Percentiles rank a stretch among this genome's conserved stretches.
Evolutionary conservation across 2,329 filamentous ascomycete species (phyloP).

Genomic region (Talaromyces albobiverticillius): DNA sequence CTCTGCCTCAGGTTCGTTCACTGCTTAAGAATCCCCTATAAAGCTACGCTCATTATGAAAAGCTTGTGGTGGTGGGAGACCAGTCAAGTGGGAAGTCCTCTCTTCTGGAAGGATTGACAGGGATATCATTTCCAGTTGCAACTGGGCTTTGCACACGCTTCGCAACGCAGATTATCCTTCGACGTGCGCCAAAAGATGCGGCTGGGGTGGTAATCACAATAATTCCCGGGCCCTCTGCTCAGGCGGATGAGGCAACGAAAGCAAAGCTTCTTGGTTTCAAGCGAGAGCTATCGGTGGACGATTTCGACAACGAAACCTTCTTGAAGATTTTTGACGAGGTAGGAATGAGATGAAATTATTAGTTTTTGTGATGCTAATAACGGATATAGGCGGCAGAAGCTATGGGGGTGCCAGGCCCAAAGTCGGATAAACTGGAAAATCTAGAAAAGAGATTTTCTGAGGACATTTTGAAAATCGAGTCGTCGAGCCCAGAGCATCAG

Average conservation of each 20-base stretch:
- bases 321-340: slow-evolving; percentile 24
- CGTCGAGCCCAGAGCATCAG: slow-evolving; percentile 38
- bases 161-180: slow-evolving; percentile 30
- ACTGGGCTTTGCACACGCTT: slow-evolving; percentile 31
- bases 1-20: slow-evolving; percentile 28
- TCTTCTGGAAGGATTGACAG: slow-evolving; percentile 29
- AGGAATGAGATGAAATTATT: neutral
- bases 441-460: slow-evolving; percentile 33
- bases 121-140: slow-evolving; percentile 27
- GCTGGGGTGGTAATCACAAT: slow-evolving; percentile 28
- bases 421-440: slow-evolving; percentile 14
- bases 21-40: neutral
- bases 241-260: slow-evolving; percentile 14
- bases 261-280: slow-evolving; percentile 19
- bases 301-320: slow-evolving; percentile 22
- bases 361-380: neutral
- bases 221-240: slow-evolving; percentile 26
- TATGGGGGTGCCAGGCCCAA: slow-evolving; percentile 26
- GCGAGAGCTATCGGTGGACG: slow-evolving; percentile 10
- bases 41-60: neutral
- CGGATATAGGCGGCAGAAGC: slow-evolving; percentile 21
- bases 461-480: slow-evolving; percentile 43
- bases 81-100: slow-evolving; percentile 34
- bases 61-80: slow-evolving; percentile 34
- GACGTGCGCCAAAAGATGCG: slow-evolving; percentile 16